phyloP scores from a whole-genome alignment of 1,284 basidiomycete species.

The Phellopilus nigrolimitatus region DNA sequence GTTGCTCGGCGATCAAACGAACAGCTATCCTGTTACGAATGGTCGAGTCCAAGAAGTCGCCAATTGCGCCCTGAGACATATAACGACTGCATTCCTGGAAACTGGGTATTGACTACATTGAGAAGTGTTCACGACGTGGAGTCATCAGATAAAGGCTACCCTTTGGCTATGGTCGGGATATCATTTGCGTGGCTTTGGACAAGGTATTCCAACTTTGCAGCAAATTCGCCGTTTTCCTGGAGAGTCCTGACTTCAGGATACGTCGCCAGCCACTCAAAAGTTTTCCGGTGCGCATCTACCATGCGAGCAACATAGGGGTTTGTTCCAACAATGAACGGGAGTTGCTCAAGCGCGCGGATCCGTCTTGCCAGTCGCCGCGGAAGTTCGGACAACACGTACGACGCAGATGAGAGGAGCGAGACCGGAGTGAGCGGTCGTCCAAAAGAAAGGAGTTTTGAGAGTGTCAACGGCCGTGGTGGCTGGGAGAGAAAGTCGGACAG shows the following conservation, averaged over 20 bases:
- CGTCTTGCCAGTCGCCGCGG: slow-evolving; percentile 69
- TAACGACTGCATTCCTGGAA: slow-evolving; percentile 86
- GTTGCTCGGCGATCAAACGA: slow-evolving; percentile 88
- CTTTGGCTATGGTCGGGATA: slow-evolving; percentile 85
- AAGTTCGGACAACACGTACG: slow-evolving; percentile 67
- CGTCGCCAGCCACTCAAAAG: slow-evolving; percentile 69
- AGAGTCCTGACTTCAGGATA: slow-evolving; percentile 63
- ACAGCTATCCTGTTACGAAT: slow-evolving; percentile 87
- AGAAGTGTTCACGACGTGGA: slow-evolving; percentile 1
- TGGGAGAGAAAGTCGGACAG: slow-evolving; percentile 51
- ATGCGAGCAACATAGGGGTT: slow-evolving; percentile 83
- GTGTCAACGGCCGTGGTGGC: slow-evolving; percentile 57
- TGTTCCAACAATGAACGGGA: slow-evolving; percentile 85
- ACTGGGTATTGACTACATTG: slow-evolving; percentile 34
- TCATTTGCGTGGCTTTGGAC: slow-evolving; percentile 82
- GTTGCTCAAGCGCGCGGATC: slow-evolving; percentile 61
- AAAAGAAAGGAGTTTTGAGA: slow-evolving; percentile 66
- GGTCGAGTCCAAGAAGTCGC: slow-evolving; percentile 76
- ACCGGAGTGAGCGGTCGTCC: slow-evolving; percentile 65
- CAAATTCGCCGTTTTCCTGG: slow-evolving; percentile 68
- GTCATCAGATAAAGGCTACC: slow-evolving; percentile 38
- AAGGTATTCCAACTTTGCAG: slow-evolving; percentile 61
- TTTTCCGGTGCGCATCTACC: slow-evolving; percentile 68
- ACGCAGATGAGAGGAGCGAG: slow-evolving; percentile 64
- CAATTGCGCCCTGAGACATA: slow-evolving; percentile 74